Evolutionary conservation across 2,329 filamentous ascomycete genomes (phyloP).

Genomic region (Fonsecaea pedrosoi): DNA sequence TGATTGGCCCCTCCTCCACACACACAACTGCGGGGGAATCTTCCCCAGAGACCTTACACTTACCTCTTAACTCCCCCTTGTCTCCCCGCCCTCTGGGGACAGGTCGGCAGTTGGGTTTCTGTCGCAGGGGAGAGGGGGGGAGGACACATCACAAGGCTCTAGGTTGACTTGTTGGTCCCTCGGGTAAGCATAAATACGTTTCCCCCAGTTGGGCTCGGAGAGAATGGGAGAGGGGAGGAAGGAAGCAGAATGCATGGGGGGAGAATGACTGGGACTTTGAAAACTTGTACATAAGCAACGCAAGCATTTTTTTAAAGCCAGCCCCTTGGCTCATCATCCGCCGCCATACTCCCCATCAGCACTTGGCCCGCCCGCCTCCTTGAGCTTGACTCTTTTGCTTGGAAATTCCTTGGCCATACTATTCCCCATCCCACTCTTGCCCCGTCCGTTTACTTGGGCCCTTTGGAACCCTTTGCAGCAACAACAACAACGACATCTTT

Average conservation of each 20-base stretch:
- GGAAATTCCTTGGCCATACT: neutral
- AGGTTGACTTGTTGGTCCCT: neutral
- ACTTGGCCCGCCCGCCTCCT: neutral
- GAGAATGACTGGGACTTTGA: too few species aligned
- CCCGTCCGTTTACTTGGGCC: too few species aligned
- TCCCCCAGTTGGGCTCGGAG: slow-evolving; percentile 12
- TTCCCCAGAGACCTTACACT: slow-evolving; percentile 7
- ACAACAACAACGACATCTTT: too few species aligned
- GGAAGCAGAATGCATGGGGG: neutral
- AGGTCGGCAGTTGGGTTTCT: slow-evolving; percentile 19
- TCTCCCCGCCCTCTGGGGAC: slow-evolving; percentile 9
- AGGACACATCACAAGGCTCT: neutral
- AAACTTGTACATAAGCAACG: too few species aligned
- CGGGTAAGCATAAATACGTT: slow-evolving; percentile 19
- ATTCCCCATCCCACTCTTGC: neutral
- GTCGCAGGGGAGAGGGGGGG: neutral
- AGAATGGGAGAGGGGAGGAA: neutral
- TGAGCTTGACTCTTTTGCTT: neutral
- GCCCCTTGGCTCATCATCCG: neutral
- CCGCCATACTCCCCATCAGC: too few species aligned
- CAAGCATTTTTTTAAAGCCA: slow-evolving; percentile 3
- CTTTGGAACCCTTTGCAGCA: too few species aligned
- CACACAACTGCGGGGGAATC: neutral
- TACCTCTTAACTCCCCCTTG: neutral
- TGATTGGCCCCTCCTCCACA: neutral